Conservation (phyloP, 257 asterid genomes). For the Plectranthus barbatus region DNA sequence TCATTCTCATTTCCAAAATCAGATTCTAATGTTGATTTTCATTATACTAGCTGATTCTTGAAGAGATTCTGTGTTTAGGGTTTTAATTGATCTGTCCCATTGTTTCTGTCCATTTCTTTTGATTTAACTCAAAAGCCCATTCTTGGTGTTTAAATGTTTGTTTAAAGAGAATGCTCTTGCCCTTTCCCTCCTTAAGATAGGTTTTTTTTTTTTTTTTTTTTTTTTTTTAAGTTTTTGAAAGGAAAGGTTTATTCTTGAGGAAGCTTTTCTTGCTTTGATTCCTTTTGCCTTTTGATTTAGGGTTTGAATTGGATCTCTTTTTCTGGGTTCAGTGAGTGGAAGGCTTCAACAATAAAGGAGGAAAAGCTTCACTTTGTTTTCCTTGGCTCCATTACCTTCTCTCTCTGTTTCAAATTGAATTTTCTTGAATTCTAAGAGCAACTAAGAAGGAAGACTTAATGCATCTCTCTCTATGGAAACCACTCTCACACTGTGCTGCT, state of each 20-base stretch:
- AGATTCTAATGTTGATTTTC: neutral
- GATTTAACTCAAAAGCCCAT: slow-evolving; percentile 20
- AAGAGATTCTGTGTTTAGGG: slow-evolving; percentile 17
- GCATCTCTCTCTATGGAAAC: slow-evolving; percentile 96
- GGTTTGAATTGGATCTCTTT: slow-evolving; percentile 35
- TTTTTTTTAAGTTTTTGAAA: slow-evolving; percentile 51
- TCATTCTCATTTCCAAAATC: neutral
- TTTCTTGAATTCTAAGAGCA: neutral
- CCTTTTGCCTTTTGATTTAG: slow-evolving; percentile 44
- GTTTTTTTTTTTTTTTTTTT: slow-evolving; percentile 41
- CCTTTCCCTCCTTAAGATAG: slow-evolving; percentile 42
- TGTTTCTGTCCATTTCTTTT: neutral
- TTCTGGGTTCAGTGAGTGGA: slow-evolving; percentile 37
- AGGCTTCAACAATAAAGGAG: slow-evolving; percentile 31
- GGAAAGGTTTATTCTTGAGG: slow-evolving; percentile 52
- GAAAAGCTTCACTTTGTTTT: slow-evolving; percentile 16
- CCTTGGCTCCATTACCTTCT: slow-evolving; percentile 24
- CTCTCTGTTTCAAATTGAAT: slow-evolving; percentile 17
- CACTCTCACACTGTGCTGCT: slow-evolving; percentile 85
- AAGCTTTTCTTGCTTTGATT: slow-evolving; percentile 44
- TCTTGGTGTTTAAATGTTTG: slow-evolving; percentile 38
- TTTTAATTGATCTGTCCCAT: slow-evolving; percentile 15
- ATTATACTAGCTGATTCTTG: slow-evolving; percentile 10
- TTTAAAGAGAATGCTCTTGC: slow-evolving; percentile 28
- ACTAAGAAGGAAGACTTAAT: slow-evolving; percentile 33